Percentiles rank a stretch among this genome's conserved stretches.
phyloP scores from a whole-genome alignment of 805 yeast genomes.

The Yamadazyma endophytica region DNA sequence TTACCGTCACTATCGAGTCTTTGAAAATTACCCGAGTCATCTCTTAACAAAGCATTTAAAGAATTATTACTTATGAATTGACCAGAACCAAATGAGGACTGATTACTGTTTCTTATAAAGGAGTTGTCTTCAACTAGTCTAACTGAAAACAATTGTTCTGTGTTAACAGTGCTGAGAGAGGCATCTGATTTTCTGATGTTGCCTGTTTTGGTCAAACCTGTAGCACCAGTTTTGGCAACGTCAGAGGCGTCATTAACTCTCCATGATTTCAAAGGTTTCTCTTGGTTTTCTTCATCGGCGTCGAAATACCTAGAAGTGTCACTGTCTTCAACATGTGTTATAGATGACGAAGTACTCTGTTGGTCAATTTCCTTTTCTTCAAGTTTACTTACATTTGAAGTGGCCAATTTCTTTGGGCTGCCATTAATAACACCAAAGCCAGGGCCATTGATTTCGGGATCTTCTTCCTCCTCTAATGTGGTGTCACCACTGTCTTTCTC shows the following conservation, averaged over 20 bases:
- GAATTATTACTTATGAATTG: conserved; percentile 22
- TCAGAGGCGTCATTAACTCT: conserved; percentile 36
- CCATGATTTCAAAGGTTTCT: conserved; percentile 40
- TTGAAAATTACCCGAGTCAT: conserved; percentile 35
- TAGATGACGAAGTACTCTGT: conserved; percentile 42
- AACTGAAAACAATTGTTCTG: conserved; percentile 77
- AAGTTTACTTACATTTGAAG: conserved; percentile 9
- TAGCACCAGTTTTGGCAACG: conserved; percentile 11
- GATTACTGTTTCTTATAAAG: conserved; percentile 26
- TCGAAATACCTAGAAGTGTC: conserved; percentile 25
- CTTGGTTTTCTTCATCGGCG: conserved; percentile 24
- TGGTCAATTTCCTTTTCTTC: conserved; percentile 9
- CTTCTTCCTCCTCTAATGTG: conserved; percentile 12
- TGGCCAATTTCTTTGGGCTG: conserved; percentile 9
- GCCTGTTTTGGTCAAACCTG: conserved; percentile 27
- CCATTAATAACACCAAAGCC: conserved; percentile 31
- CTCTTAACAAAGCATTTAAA: conserved; percentile 22
- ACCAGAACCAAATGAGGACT: conserved; percentile 24
- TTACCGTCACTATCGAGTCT: conserved; percentile 44
- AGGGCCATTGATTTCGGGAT: conserved; percentile 24
- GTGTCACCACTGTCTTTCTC: conserved; percentile 12
- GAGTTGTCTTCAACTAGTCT: conserved; percentile 60
- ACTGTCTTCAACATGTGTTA: conserved; percentile 47
- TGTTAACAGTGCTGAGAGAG: conserved; percentile 79
- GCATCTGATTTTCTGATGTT: conserved; percentile 64